These are phyloP conservation scores for Cladorrhinum samala DNA, from an alignment of 495 filamentous ascomycete species.

Conservation along the genomic window DNA sequence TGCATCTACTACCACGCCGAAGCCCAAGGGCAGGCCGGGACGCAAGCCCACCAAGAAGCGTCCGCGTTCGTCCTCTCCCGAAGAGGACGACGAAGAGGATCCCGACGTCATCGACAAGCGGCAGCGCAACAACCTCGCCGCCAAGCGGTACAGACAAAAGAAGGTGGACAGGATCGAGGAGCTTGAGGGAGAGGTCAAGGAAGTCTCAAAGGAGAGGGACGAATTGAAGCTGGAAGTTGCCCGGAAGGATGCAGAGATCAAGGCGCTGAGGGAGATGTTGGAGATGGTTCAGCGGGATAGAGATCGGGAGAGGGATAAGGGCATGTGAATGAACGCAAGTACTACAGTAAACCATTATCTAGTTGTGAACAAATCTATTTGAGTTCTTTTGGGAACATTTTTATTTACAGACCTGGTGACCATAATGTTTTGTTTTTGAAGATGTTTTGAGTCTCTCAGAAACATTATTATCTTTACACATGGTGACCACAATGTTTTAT, in stretches of 20 bases:
- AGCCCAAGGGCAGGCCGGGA: slow-evolving; percentile 7
- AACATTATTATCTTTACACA: no score
- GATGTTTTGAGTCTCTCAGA: no score
- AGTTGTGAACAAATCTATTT: no score
- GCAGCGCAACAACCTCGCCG: slow-evolving; percentile 61
- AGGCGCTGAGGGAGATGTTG: slow-evolving; percentile 39
- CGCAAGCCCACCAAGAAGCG: neutral
- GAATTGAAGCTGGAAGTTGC: slow-evolving; percentile 58
- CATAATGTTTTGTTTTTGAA: no score
- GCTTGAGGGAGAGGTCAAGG: slow-evolving; percentile 56
- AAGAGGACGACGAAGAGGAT: slow-evolving; percentile 11
- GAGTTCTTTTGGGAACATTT: no score
- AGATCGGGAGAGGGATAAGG: slow-evolving; percentile 9
- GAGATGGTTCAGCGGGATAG: slow-evolving; percentile 22
- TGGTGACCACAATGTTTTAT: no score
- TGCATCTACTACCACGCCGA: slow-evolving; percentile 4
- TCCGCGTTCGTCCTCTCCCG: neutral
- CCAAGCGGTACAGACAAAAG: slow-evolving; percentile 65
- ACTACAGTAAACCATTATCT: neutral
- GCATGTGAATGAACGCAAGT: slow-evolving; percentile 11
- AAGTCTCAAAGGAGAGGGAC: slow-evolving; percentile 55
- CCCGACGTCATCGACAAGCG: slow-evolving; percentile 42
- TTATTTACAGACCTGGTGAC: no score
- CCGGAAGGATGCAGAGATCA: slow-evolving; percentile 56
- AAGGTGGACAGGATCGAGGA: slow-evolving; percentile 59